Percentiles rank a stretch among this genome's conserved stretches.
phyloP scores from a whole-genome alignment of 78 protist species.

The Speleostelium caveatum region DNA sequence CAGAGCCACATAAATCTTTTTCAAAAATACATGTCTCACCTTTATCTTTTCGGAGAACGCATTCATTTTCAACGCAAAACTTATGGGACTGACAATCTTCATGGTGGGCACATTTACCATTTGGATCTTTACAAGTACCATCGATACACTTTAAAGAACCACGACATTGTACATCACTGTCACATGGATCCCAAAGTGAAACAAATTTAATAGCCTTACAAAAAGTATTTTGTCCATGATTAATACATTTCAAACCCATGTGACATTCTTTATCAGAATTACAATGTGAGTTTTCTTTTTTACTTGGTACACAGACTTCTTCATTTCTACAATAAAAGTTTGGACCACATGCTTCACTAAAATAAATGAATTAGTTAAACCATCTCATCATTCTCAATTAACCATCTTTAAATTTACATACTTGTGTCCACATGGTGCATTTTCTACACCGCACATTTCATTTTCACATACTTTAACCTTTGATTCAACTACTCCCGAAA shows the following conservation, averaged over 20 bases:
- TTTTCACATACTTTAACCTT: neutral
- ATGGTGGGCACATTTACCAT: neutral
- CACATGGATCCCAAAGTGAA: neutral
- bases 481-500: neutral
- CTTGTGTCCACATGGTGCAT: slow-evolving; percentile 13
- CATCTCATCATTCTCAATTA: no score
- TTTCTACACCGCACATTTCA: slow-evolving; percentile 25
- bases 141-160: slow-evolving; percentile 1
- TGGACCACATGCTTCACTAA: slow-evolving; percentile 11
- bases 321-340: neutral
- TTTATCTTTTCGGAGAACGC: neutral
- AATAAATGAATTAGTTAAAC: no score
- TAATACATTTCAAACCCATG: slow-evolving; percentile 30
- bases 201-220: slow-evolving; percentile 10
- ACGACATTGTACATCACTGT: neutral
- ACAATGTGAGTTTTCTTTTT: slow-evolving; percentile 11
- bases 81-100: slow-evolving; percentile 12
- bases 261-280: slow-evolving; percentile 6
- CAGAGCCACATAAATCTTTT: slow-evolving; percentile 7
- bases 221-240: slow-evolving; percentile 1
- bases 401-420: no score
- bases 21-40: slow-evolving; percentile 1
- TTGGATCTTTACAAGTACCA: neutral
- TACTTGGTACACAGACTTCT: slow-evolving; percentile 1
- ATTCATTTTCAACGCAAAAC: slow-evolving; percentile 5